Base-by-base conservation (phyloP, 2,329 filamentous ascomycete genomes). In the Domatiomyces globalis region DNA sequence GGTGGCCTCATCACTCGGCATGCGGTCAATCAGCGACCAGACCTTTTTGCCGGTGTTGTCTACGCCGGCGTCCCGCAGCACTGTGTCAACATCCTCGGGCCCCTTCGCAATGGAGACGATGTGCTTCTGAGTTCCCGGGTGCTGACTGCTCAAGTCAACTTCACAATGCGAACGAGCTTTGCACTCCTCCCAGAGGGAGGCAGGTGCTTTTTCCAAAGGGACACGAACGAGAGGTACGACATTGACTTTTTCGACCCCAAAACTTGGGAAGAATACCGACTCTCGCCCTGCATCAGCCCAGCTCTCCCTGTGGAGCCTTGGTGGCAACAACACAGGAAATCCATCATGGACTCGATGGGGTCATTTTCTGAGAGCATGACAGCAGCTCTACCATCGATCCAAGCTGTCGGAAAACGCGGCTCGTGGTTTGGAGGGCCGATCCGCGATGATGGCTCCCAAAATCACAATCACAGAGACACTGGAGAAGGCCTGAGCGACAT, bases 31-130 rank as follows among this genome's bases (percentile, higher is more conserved):
- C 76, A 84, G 59, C 76, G 81, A 15, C 90, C 90, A 0, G 84
- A 94, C 4, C 76, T 96, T 2, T 94, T 95, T 61, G 78, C 84
- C 0, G 88, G 88, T 0, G 85, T 95, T 1, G 66, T 95, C 1
- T 96, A 87, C 63, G 88, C 86, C 1, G 90, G 89, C 7, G 81
- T 84, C 1, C 89, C 89, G 0, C 83, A 90, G 58, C 79, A 84
- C 50, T 95, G 88, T 63, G 80, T 95, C 64, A 95, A 95, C 64
- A 92, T 95, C 49, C 75, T 95, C 3, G 90, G 90, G 0, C 89
- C 89, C 0, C 67, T 96, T 10, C 81, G 89, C 36, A 90, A 94
- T 60, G 89, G 89, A n/a, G 89, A 96, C 63, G 85, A 89, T 17
- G 88, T 95, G 0, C 75, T 95, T 1, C 74, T 95, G 53, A 94